Evolutionary conservation across 495 filamentous ascomycete genomes (phyloP), one percentile per base, ranked within the genome.

Genomic region (Xanthoparmelia taractica): DNA sequence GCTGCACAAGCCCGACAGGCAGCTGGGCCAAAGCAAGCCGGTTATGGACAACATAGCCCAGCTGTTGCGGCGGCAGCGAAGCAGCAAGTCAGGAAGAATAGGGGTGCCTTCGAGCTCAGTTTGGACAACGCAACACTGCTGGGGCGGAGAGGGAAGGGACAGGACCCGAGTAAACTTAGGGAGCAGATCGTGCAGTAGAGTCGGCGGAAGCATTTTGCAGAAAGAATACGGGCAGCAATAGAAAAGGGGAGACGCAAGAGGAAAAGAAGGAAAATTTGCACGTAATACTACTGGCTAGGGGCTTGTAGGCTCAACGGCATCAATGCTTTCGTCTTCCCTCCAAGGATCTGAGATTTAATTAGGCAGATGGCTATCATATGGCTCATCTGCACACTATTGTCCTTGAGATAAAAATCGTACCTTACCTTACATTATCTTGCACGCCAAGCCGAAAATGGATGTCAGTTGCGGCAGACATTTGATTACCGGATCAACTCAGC

Each of bases 91-190:
- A 81, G 79, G 23, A 76, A 84, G 47, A 80, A 84, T 57, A 86
- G 85, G 41, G 75, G 77, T 27, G 85, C 88, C 1, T 98, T 98
- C 67, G 94, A 98, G 74, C 80, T 98, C 37, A 96, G 84, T 71
- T 77, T 98, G 20, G 89, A 96, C 63, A 90, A 91, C 62, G 87
- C 95, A 6, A 96, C 92, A 29, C 76, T 98, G 62, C 76, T 98
- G 1, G 92, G 91, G 12, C 82, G 92, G 65, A 80, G 94, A 66
- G 83, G 82, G 6, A 83, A 84, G 71, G 67, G 68, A 4, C 67
- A 70, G 45, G 66, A 71, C 55, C 64, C 54, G 40, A 72, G 70
- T 59, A 72, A 72, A 37, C 58, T 72, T 59, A 67, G 70, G 69
- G 62, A 71, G 64, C 55, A 71, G 63, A 64, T 71, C 25, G 70